A percentile compares a stretch with the other conserved stretches of the same genome.
phyloP scores from a whole-genome alignment of 768 basidiomycete species.

The Psilocybe tampanensis region DNA sequence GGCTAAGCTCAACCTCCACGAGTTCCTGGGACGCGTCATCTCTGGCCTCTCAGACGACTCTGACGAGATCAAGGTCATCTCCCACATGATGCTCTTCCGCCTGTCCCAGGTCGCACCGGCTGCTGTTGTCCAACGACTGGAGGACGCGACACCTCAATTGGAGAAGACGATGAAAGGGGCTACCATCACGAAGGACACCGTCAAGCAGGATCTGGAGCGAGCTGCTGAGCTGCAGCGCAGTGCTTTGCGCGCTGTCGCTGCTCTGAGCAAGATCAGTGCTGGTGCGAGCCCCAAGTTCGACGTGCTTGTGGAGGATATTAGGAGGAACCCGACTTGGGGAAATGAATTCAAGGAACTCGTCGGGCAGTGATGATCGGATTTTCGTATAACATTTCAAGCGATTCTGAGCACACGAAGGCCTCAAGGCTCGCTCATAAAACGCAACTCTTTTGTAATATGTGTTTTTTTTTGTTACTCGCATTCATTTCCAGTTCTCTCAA shows the following conservation, averaged over 20 bases:
- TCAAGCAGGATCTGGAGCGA: constrained; percentile 89
- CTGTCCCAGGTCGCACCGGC: constrained; percentile 86
- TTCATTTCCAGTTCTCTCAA: no score
- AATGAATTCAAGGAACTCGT: constrained; percentile 67
- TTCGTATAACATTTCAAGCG: no score
- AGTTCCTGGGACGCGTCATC: constrained; percentile 81
- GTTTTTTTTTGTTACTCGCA: no score
- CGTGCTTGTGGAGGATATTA: constrained; percentile 72
- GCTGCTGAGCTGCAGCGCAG: constrained; percentile 91
- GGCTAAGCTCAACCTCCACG: constrained; percentile 81
- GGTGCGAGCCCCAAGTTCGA: constrained; percentile 79
- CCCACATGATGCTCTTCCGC: constrained; percentile 93
- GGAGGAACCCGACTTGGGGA: constrained; percentile 67
- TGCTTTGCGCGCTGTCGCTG: constrained; percentile 84
- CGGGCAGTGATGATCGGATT: constrained; percentile 18
- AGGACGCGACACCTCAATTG: constrained; percentile 81
- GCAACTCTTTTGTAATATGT: no score
- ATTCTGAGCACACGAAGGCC: no score
- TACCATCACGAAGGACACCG: constrained; percentile 90
- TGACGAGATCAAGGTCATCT: constrained; percentile 97
- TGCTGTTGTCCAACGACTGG: constrained; percentile 79
- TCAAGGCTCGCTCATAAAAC: no score
- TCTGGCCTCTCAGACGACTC: constrained; percentile 85
- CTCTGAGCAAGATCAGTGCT: constrained; percentile 74
- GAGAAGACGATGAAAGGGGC: constrained; percentile 91